Evolutionary conservation across 176 grass and related monocot species (phyloP), one percentile per base, ranked within the genome.

Genomic region (Rhynchospora breviuscula): DNA sequence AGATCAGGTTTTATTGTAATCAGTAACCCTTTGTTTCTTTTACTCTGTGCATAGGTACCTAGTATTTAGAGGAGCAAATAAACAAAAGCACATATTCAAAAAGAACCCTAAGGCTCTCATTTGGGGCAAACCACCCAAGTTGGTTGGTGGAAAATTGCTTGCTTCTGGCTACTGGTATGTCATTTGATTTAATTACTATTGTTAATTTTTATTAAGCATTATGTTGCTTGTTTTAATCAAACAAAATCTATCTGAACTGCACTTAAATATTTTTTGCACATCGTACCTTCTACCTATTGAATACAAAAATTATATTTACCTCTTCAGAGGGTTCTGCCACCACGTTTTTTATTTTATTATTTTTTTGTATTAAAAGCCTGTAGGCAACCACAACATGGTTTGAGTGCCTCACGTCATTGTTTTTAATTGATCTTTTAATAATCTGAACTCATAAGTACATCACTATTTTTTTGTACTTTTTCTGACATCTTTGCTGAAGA

Each of bases 61-160:
- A 49, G 89, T 95, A 85, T 98, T 98, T 81, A 88, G 96, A 87
- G 96, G 91, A 80, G 91, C 96, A 63, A 98, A 98, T 90, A 98
- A 93, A 72, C 96, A 98, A 80, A 95, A 98, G 54, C 93, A 98
- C 85, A 4, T 95, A 79, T 93, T 98, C 83, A 98, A 98, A 90
- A 95, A 95, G 86, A 88, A 98, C 54, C 91, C 93, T 80, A 98
- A 95, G 77, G 86, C 89, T 93, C 86, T 51, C 21, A 95, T 98
- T 85, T 98, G 96, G 96, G 96, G 93, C 67, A 91, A 90, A 85
- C 84, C 88, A 80, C 93, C 96, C 76, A 93, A 95, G 90, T 83
- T 95, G 59, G 85, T 95, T 49, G 91, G 93, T 57, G 96, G 93
- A 84, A 98, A 98, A 61, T 86, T 98, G 72, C 93, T 98, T 77